These are phyloP conservation scores for Cronartium ribicola DNA, from an alignment of 1,284 basidiomycete genomes.

Conservation along the genomic window DNA sequence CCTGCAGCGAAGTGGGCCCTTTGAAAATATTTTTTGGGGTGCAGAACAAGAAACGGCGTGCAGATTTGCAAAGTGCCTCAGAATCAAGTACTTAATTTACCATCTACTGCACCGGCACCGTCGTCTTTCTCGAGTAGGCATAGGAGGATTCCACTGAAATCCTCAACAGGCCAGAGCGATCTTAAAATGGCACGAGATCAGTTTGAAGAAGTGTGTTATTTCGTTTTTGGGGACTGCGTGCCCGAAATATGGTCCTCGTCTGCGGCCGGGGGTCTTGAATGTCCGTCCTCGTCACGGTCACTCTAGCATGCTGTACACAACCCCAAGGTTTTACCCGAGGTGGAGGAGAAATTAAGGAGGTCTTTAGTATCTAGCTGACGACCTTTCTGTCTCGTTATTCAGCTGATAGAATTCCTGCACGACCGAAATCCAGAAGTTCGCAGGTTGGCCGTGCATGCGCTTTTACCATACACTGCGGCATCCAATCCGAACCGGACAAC, in stretches of 20 bases:
- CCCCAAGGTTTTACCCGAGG: no score
- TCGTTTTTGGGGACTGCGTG: neutral
- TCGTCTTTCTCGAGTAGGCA: no score
- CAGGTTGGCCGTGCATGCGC: constrained; percentile 76
- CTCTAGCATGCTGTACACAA: no score
- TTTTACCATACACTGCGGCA: constrained; percentile 72
- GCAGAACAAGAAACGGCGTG: no score
- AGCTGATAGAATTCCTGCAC: constrained; percentile 79
- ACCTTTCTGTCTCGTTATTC: constrained; percentile 46
- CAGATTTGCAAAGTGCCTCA: no score
- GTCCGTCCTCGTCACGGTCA: constrained; percentile 8
- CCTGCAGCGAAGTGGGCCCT: no score
- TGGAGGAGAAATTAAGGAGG: no score
- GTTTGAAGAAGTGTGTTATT: constrained; percentile 30
- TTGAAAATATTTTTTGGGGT: no score
- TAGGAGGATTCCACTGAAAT: no score
- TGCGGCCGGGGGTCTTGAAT: constrained; percentile 50
- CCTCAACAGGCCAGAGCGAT: neutral
- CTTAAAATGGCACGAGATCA: constrained; percentile 17
- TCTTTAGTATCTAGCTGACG: no score
- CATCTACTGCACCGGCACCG: no score
- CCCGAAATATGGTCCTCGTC: neutral
- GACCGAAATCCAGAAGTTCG: constrained; percentile 82
- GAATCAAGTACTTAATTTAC: no score
- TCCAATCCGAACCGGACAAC: constrained; percentile 63